Conservation (phyloP, 345 rosid species). For the Salix brachista region DNA sequence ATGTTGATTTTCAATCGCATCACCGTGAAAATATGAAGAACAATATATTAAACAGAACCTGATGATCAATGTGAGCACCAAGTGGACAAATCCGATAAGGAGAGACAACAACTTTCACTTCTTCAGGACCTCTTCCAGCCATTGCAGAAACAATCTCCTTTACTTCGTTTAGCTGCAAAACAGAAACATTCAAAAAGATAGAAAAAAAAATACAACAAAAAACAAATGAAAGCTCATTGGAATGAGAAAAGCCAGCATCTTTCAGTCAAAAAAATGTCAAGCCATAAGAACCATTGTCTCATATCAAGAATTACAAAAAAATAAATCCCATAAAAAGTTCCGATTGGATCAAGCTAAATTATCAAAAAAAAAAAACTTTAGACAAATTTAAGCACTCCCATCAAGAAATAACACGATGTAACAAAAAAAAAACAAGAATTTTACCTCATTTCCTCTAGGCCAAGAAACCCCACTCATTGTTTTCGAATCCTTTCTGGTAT, state of each 20-base stretch:
- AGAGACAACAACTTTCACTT: constrained; percentile 69
- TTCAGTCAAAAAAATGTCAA: neutral
- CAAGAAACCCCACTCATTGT: neutral
- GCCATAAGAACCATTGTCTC: neutral
- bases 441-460: constrained; percentile 16
- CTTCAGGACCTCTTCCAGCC: constrained; percentile 48
- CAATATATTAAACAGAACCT: constrained; percentile 38
- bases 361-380: neutral
- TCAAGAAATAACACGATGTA: neutral
- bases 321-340: neutral
- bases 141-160: constrained; percentile 47
- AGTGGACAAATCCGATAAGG: constrained; percentile 93
- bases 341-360: neutral
- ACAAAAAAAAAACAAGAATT: neutral
- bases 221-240: neutral
- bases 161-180: constrained; percentile 44
- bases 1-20: neutral
- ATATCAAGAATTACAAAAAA: neutral
- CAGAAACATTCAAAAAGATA: neutral
- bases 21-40: neutral
- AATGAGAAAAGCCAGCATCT: neutral
- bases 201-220: too few species aligned
- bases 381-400: neutral
- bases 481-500: neutral
- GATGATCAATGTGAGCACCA: constrained; percentile 97